Base-by-base conservation (phyloP, 2,329 filamentous ascomycete species). In the Trichothecium roseum region DNA sequence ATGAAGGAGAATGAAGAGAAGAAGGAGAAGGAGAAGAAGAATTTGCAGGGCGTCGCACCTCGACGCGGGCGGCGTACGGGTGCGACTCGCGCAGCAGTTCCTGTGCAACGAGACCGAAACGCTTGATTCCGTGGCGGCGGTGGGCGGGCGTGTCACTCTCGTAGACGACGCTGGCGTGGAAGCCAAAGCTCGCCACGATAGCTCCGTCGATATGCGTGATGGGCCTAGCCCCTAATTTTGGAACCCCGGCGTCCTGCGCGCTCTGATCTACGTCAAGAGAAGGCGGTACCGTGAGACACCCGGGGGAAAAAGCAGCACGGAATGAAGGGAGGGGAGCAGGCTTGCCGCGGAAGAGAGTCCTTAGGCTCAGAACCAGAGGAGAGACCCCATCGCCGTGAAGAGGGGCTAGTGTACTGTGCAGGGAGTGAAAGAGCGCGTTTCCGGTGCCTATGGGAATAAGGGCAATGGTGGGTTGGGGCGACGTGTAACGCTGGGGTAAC, bases 81-180 rank as follows among this genome's bases (percentile, higher is more conserved):
- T 77, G 72, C 26, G 62, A 62, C 39, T 64, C 53, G 39, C 59
- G 57, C n/a, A 94, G 60, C 7, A 89, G 71, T 47, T 86, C 78
- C 35, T 77, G 70, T 0, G 86, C 88, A 0, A 86, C 87, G 74
- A 94, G 85, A 38, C 78, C 72, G 59, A 96, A 96, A 15, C 89
- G 72, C 52, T 81, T 74, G 22, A 69, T 67, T 10, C 89, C 89
- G 49, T 82, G 79, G 45, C 75, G 73, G 42, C 89, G 80, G 57
- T 89, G 89, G 44, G 77, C 81, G 0, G 74, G 65, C 0, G 88
- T 93, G 56, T 96, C 89, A 56, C 84, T 91, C 61, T 95, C 87
- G 47, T 84, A 87, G 16, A 96, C 86, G 4, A 96, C 69, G 29
- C 81, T 78, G 20, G 88, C 84, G 51, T 96, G 89, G 50, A 96